Evolutionary conservation across 2,329 filamentous ascomycete genomes (phyloP), one percentile per base, ranked within the genome.

Genomic region (Bipolaris oryzae): DNA sequence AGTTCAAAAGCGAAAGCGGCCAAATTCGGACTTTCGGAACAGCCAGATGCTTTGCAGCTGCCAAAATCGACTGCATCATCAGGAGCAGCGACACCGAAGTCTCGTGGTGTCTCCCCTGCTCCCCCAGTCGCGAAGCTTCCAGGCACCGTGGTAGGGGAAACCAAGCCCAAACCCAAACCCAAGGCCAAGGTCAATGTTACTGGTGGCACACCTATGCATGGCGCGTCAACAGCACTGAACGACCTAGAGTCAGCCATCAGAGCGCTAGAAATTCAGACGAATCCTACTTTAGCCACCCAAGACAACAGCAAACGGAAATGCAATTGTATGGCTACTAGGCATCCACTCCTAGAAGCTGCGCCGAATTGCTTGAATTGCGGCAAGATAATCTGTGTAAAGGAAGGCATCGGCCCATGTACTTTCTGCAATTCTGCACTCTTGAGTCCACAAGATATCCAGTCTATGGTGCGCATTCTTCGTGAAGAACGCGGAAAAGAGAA

Each of bases 311-410:
- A 86, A 48, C 85, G 89, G 6, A 87, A 87, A 53, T 99, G 95
- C 76, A 90, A 90, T 67, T 99, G 95, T 75, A 92, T 96, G 70
- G 95, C 91, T 0, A 87, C 90, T 0, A 86, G 91, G 1, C 95
- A 99, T 74, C 91, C 94, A 0, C 84, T 98, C 2, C 89, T 97
- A 42, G 86, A 86, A n/a, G 92, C 94, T 0, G 92, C 93, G 0
- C 95, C 95, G 0, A 99, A 98, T 74, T 99, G 95, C 73, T 79
- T 96, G 15, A 88, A 85, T 42, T 99, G 95, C 69, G 95, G 95
- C 57, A 98, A 98, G 74, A 92, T 99, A 11, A 89, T 98, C 52
- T 99, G 95, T 74, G 87, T 96, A 21, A 93, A 95, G 70, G 93
- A 99, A 76, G 95, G 95, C 0, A 82, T 98, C 0, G 94, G 94